Percentiles rank a stretch among this genome's conserved stretches.
These are phyloP conservation scores for Claviceps africana DNA, from an alignment of 2,329 filamentous ascomycete species.

Conservation along the genomic window DNA sequence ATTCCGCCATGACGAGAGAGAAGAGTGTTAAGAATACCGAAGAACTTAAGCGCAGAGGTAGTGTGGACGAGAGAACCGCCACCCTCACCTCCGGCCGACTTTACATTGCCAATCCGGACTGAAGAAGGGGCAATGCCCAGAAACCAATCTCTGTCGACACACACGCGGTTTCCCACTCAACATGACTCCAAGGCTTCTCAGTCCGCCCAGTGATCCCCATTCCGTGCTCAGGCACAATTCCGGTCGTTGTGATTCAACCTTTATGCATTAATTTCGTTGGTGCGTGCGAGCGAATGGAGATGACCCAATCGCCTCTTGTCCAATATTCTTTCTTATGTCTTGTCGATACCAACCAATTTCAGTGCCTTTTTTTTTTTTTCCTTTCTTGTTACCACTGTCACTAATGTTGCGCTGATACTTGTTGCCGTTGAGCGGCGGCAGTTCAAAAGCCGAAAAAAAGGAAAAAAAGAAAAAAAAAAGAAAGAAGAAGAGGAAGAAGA, in stretches of 20 bases:
- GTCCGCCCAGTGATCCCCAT: background rate
- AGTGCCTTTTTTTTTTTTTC: background rate
- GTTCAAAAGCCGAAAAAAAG: background rate
- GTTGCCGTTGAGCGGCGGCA: background rate
- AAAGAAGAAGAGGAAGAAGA: too few species aligned
- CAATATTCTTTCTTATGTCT: slow-evolving; percentile 5
- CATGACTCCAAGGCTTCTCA: background rate
- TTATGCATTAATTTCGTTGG: slow-evolving; percentile 8
- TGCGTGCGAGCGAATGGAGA: slow-evolving; percentile 9
- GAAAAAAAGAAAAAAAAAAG: background rate
- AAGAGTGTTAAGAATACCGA: slow-evolving; percentile 55
- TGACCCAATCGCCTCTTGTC: slow-evolving; percentile 6
- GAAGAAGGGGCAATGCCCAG: slow-evolving; percentile 5
- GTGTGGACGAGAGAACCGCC: slow-evolving; percentile 69
- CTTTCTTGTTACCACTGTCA: slow-evolving; percentile 1
- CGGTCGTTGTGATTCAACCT: background rate
- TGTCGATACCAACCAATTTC: slow-evolving; percentile 13
- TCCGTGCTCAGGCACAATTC: background rate
- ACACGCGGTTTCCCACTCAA: background rate
- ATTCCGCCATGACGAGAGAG: slow-evolving; percentile 45
- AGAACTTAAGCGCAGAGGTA: slow-evolving; percentile 61
- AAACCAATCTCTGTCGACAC: background rate
- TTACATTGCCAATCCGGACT: slow-evolving; percentile 78
- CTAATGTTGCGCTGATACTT: background rate
- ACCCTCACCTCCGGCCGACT: slow-evolving; percentile 61